Percentiles rank a stretch among this genome's conserved stretches.
Evolutionary conservation across 345 rosid species (phyloP).

Genomic region (Eucalyptus polyanthemos): DNA sequence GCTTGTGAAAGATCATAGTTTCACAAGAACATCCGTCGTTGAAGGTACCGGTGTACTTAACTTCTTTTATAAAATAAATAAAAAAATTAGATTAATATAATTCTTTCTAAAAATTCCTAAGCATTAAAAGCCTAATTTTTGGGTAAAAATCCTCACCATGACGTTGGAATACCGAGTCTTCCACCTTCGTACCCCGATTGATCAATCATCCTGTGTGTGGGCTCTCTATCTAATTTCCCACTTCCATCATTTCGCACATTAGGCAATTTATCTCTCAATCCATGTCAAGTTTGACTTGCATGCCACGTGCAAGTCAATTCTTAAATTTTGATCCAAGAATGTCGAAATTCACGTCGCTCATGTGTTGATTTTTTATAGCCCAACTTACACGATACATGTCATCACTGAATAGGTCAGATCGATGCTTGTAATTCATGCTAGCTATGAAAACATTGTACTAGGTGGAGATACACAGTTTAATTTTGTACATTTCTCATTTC

Average conservation of each 20-base stretch:
- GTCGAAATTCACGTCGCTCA: fast-evolving
- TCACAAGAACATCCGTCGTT: neutral
- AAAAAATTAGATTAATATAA: neutral
- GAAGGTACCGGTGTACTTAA: neutral
- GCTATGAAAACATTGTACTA: neutral
- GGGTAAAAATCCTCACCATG: neutral
- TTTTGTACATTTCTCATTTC: neutral
- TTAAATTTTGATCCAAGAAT: neutral
- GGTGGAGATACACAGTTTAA: neutral
- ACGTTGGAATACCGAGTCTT: neutral
- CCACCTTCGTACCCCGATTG: neutral
- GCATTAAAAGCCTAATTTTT: neutral
- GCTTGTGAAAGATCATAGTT: neutral
- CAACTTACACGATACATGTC: fast-evolving
- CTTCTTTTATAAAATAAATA: neutral
- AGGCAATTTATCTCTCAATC: neutral
- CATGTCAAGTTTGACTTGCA: neutral
- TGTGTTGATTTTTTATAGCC: neutral
- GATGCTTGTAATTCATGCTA: neutral
- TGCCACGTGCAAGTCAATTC: neutral
- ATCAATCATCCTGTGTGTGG: neutral
- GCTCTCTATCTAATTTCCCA: neutral
- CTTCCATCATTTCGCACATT: neutral
- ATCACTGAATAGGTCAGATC: neutral
- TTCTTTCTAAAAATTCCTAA: neutral